Base-by-base conservation (phyloP, 345 rosid genomes). In the Citrus australasica region DNA sequence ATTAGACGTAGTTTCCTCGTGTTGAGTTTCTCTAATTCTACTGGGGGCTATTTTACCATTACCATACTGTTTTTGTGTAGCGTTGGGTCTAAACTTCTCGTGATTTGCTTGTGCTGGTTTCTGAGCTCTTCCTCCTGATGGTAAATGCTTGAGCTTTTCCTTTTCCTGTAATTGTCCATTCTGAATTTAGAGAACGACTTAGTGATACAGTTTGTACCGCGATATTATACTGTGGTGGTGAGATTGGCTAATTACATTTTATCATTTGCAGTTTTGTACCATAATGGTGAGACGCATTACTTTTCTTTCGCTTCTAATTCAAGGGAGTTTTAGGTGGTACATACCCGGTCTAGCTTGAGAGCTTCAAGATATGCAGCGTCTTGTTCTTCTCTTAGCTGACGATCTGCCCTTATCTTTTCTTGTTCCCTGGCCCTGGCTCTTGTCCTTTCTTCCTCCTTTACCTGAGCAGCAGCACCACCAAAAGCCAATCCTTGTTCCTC, bases 401-500 rank as follows among this genome's bases (percentile, higher is more conserved):
- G 90, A 74, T 88, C 85, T 0, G 86, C 89, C 83, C 84, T 81
- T 37, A 84, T 67, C 75, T 80, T 87, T 46, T 79, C 86, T 69
- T 88, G 87, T 83, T 82, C 83, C 76, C 74, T 84, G 59, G 78
- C 77, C 22, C 72, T 80, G 0, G 84, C 84, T 83, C 77, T 85
- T 42, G 71, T 78, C 75, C 78, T 86, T 64, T 81, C 87, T 80
- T 86, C 90, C 76, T 83, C 83, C 59, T 79, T 81, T 61, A 46
- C 81, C 35, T 21, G 81, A 25, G 77, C 81, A 62, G 74, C 53
- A 32, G 69, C 81, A 56, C 79, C 58, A 17, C 88, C 82, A 73
- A 91, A 91, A 55, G 94, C 92, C 51, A 22, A 4, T 35, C 94
- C 92, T 79, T 89, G 88, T 79, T 91, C 94, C 75, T 91, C 91